These are phyloP conservation scores for Aeminium ludgeri DNA, from an alignment of 495 filamentous ascomycete genomes.

Conservation along the genomic window DNA sequence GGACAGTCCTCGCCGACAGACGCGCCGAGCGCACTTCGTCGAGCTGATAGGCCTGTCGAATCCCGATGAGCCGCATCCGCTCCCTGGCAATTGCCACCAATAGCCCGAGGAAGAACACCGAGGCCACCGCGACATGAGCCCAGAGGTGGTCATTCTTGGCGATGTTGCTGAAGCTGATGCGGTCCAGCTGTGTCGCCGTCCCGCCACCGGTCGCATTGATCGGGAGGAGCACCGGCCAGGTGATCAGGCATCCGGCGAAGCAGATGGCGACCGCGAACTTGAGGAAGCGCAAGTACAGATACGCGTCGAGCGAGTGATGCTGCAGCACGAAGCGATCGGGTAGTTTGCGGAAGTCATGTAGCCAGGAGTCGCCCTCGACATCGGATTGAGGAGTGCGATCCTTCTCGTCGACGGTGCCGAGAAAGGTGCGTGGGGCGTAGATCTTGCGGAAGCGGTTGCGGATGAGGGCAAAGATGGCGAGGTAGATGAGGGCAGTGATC, in stretches of 20 bases:
- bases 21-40: constrained; percentile 47
- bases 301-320: constrained; percentile 59
- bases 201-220: constrained; percentile 63
- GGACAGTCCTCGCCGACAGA: constrained; percentile 50
- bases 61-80: constrained; percentile 49
- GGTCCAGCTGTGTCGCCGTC: constrained; percentile 41
- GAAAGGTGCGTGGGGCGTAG: constrained; percentile 79
- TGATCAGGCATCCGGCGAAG: constrained; percentile 65
- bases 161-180: constrained; percentile 52
- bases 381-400: constrained; percentile 50
- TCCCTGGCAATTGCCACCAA: constrained; percentile 51
- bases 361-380: constrained; percentile 61
- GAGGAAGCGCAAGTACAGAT: constrained; percentile 73
- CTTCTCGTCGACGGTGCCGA: constrained; percentile 50
- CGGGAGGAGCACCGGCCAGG: constrained; percentile 74
- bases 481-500: constrained; percentile 44
- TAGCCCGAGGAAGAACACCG: constrained; percentile 28
- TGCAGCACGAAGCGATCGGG: constrained; percentile 46
- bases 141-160: constrained; percentile 35
- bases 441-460: constrained; percentile 52
- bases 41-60: constrained; percentile 56
- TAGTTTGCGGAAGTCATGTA: constrained; percentile 42
- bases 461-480: constrained; percentile 58
- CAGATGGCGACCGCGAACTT: constrained; percentile 53
- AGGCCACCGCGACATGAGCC: constrained; percentile 42